Conservation (phyloP, 2,329 filamentous ascomycete species). For the Colletotrichum lindemuthianum region DNA sequence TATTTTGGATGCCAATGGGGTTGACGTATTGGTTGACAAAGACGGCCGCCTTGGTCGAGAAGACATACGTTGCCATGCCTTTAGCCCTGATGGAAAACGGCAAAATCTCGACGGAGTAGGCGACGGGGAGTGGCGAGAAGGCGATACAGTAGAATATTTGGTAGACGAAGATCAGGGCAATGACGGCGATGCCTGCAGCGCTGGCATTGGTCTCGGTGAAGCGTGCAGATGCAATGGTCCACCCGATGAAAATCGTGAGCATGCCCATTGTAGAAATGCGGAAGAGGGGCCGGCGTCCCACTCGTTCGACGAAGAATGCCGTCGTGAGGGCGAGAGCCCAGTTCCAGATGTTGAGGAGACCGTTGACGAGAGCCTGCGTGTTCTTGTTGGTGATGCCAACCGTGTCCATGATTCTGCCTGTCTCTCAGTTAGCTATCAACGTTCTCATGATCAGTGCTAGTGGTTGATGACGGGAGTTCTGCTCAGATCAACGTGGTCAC, state of each 20-base stretch:
- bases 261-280: slow-evolving; percentile 41
- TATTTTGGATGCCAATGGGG: slow-evolving; percentile 60
- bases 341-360: slow-evolving; percentile 44
- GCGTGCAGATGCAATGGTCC: slow-evolving; percentile 47
- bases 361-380: slow-evolving; percentile 42
- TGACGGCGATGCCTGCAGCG: slow-evolving; percentile 44
- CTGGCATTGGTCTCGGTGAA: slow-evolving; percentile 43
- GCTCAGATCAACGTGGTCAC: no score
- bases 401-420: slow-evolving; percentile 35
- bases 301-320: slow-evolving; percentile 42
- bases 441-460: no score
- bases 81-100: slow-evolving; percentile 63
- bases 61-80: slow-evolving; percentile 52
- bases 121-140: slow-evolving; percentile 60
- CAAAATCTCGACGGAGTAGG: slow-evolving; percentile 64
- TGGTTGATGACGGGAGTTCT: no score
- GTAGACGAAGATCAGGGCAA: slow-evolving; percentile 49
- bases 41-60: slow-evolving; percentile 42
- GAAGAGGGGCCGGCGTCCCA: slow-evolving; percentile 42
- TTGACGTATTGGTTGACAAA: slow-evolving; percentile 54
- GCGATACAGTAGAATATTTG: slow-evolving; percentile 63
- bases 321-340: slow-evolving; percentile 41
- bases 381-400: slow-evolving; percentile 40
- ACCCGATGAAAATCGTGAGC: slow-evolving; percentile 46
- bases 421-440: no score